Evolutionary conservation across 2,329 filamentous ascomycete species (phyloP), one percentile per base, ranked within the genome.

Genomic region (Sporothrix inflata): DNA sequence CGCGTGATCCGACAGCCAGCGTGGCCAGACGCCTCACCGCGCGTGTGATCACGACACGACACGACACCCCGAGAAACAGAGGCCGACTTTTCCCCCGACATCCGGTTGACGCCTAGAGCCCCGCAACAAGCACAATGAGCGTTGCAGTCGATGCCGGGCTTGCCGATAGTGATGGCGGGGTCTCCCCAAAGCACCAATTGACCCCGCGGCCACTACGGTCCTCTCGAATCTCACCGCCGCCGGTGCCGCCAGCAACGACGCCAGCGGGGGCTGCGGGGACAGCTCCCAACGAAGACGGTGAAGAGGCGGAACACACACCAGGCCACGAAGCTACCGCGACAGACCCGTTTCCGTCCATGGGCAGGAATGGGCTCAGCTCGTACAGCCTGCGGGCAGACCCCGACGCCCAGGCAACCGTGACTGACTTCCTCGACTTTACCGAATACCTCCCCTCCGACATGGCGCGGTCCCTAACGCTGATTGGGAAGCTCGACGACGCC

Each of bases 381-480:
- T 82, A 88, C 74, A 82, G 83, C 3, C 80, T 86, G 78, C 86
- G 87, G 75, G 84, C 85, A 70, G 89, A 91, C 75, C 89, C 89
- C 6, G 90, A 92, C 82, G 88, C 88, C 34, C 89, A 91, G 76
- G 89, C 90, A 7, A 91, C 89, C n/a, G 86, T 91, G 21, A 90
- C 88, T 73, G 89, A 91, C 79, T 91, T 91, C 78, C 86, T 91
- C 79, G 89, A 91, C 78, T 90, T 89, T 75, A 91, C 89, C 76
- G 90, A 92, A 79, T 90, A 91, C 79, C 85, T 92, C 0, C 89
- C 90, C 12, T 88, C 89, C 68, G 90, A 92, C 78, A 86, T 92
- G 77, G 83, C 86, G 74, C 88, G 90, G 72, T 91, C 90, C 30
- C 82, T 92, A 60, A 90, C 88, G 4, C 83, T 91, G 49, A 89